Evolutionary conservation across 495 filamentous ascomycete genomes (phyloP), one percentile per base, ranked within the genome.

Genomic region (Neurospora sp.): DNA sequence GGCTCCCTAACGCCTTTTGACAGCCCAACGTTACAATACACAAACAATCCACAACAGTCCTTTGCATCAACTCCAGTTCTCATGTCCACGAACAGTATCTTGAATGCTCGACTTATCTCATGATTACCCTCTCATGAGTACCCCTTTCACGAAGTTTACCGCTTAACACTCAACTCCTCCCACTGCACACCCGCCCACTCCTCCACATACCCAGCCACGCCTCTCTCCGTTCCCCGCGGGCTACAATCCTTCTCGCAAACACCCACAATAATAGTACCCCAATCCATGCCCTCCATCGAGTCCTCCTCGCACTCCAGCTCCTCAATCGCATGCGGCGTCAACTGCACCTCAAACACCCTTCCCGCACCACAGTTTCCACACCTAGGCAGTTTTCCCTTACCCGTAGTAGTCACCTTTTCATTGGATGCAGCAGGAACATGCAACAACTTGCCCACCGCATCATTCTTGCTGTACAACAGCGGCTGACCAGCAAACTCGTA

Each of bases 151-250:
- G 4, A 16, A 16, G 1, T 20, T 44, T 76, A 79, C 76, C 80
- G 73, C 74, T 76, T 76, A 8, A 75, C 76, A 18, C 70, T 76
- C 75, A 84, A 78, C 81, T 97, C 93, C 85, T 98, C 96, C 96
- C 95, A 99, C 84, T 98, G 96, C 78, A 98, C 96, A 8, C 96
- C 95, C 22, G 87, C 90, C 95, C 96, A 98, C 82, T 99, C 96
- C 83, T 98, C 96, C 47, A 94, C 75, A 83, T 94, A 98, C 1
- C 76, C 79, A 39, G 75, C 79, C 77, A 77, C 76, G 37, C 72
- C 79, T 18, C 8, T 77, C 42, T 8, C 74, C 37, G 72, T 75
- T 47, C 74, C 81, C 71, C 72, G 73, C 75, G 73, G 75, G 77
- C 73, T 78, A 75, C 75, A 82, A 74, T 77, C 76, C 76, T 44